phyloP scores from a whole-genome alignment of 2,329 filamentous ascomycete genomes.

The Paecilomyces variotii region DNA sequence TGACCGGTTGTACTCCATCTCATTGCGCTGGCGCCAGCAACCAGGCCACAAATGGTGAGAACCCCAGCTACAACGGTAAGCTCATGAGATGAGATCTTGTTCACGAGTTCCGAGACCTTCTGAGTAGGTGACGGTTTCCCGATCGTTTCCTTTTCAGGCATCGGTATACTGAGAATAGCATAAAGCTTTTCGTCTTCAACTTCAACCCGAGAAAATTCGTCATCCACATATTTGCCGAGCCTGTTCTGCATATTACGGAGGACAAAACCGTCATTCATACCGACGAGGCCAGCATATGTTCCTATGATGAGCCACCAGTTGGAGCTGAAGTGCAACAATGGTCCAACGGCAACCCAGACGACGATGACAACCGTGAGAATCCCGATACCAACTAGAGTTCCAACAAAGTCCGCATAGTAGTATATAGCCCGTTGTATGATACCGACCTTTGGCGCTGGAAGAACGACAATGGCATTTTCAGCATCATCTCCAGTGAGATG shows the following conservation, averaged over 20 bases:
- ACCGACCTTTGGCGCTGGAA: constrained; percentile 24
- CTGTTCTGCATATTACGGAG: constrained; percentile 36
- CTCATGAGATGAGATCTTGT: constrained; percentile 19
- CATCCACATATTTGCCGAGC: constrained; percentile 12
- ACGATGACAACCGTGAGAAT: constrained; percentile 30
- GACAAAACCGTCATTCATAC: constrained; percentile 39
- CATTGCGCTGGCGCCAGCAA: constrained; percentile 21
- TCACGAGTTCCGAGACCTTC: constrained; percentile 15
- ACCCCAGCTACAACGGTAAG: constrained; percentile 19
- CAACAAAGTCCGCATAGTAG: constrained; percentile 34
- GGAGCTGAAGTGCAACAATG: constrained; percentile 30
- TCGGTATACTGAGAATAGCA: not conserved
- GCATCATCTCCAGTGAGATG: constrained; percentile 10
- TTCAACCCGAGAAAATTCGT: constrained; percentile 9
- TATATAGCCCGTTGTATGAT: constrained; percentile 31
- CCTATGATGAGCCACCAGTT: constrained; percentile 45
- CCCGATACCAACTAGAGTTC: constrained; percentile 32
- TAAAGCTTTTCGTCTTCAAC: constrained; percentile 8
- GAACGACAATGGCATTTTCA: constrained; percentile 25
- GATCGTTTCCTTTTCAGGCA: not conserved
- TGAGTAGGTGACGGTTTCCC: constrained; percentile 10
- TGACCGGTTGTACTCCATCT: constrained; percentile 26
- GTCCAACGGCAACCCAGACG: constrained; percentile 34
- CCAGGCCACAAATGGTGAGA: constrained; percentile 18
- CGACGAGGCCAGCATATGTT: constrained; percentile 41